phyloP scores from a whole-genome alignment of 140 eudicot species.

The Erigeron philadelphicus region DNA sequence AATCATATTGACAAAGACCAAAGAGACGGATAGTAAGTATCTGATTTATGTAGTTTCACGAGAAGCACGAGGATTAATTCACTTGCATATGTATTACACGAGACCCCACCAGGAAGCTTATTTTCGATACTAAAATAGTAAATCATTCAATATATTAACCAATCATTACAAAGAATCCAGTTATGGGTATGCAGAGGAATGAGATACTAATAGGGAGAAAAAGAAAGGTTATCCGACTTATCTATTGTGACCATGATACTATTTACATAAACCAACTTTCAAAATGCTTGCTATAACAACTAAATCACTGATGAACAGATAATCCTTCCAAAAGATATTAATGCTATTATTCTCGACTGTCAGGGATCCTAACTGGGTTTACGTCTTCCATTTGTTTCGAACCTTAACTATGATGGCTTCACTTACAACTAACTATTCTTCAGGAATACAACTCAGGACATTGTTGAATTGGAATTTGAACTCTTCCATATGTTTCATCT shows the following conservation, averaged over 20 bases:
- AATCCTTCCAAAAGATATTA: neutral
- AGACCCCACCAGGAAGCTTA: neutral
- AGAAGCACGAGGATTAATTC: neutral
- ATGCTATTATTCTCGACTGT: neutral
- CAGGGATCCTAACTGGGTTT: neutral
- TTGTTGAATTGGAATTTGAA: too few relatives aligned
- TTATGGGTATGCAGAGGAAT: neutral
- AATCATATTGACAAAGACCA: neutral
- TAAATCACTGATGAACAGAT: neutral
- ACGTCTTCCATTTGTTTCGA: neutral
- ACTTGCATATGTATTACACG: neutral
- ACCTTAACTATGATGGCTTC: too few relatives aligned
- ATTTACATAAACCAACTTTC: neutral
- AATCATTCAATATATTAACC: neutral
- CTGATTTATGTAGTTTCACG: neutral
- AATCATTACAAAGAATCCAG: neutral
- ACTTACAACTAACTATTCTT: too few relatives aligned
- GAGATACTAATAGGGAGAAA: neutral
- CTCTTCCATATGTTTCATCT: too few relatives aligned
- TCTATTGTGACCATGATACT: neutral
- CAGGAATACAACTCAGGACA: too few relatives aligned
- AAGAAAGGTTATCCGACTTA: neutral
- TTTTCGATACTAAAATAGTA: neutral
- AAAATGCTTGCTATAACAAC: neutral
- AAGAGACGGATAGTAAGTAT: neutral